Evolutionary conservation across 768 basidiomycete species (phyloP).

Genomic region (Amanita jacksonii): DNA sequence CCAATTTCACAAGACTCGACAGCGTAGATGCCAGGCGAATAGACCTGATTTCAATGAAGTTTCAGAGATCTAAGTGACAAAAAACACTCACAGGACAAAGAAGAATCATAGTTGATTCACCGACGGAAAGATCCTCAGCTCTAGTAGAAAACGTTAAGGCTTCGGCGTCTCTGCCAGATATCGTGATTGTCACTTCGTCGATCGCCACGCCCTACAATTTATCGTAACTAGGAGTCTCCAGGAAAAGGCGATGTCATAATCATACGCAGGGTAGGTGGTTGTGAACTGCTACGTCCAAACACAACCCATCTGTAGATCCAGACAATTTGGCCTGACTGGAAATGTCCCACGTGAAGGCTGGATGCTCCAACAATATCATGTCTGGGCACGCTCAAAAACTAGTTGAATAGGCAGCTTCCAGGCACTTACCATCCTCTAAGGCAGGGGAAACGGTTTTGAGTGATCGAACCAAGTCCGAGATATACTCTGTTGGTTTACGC

Average conservation of each 20-base stretch:
- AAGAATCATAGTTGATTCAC: conserved; percentile 46
- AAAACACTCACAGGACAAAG: conserved; percentile 59
- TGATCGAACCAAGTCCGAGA: conserved; percentile 38
- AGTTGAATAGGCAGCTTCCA: neutral
- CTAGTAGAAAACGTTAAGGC: conserved; percentile 45
- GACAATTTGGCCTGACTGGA: conserved; percentile 37
- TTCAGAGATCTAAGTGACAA: neutral
- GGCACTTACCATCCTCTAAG: conserved; percentile 44
- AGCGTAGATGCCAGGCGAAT: conserved; percentile 58
- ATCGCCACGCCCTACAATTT: conserved; percentile 43
- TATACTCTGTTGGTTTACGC: conserved; percentile 39
- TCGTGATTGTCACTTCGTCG: conserved; percentile 51
- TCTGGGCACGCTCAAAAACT: conserved; percentile 26
- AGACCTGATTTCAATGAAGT: conserved; percentile 37
- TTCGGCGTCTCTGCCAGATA: conserved; percentile 55
- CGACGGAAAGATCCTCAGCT: conserved; percentile 39
- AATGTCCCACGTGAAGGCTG: conserved; percentile 48
- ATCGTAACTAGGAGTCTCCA: conserved; percentile 8
- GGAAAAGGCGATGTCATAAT: conserved; percentile 9
- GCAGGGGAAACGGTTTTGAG: conserved; percentile 38
- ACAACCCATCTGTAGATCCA: conserved; percentile 58
- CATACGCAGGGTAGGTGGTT: conserved; percentile 75
- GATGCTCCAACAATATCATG: conserved; percentile 57
- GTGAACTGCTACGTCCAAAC: conserved; percentile 45
- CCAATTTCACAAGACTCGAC: conserved; percentile 62